A percentile compares a stretch with the other conserved stretches of the same genome.
phyloP scores from a whole-genome alignment of 1,284 basidiomycete species.

The Singerocomus inundabilis region DNA sequence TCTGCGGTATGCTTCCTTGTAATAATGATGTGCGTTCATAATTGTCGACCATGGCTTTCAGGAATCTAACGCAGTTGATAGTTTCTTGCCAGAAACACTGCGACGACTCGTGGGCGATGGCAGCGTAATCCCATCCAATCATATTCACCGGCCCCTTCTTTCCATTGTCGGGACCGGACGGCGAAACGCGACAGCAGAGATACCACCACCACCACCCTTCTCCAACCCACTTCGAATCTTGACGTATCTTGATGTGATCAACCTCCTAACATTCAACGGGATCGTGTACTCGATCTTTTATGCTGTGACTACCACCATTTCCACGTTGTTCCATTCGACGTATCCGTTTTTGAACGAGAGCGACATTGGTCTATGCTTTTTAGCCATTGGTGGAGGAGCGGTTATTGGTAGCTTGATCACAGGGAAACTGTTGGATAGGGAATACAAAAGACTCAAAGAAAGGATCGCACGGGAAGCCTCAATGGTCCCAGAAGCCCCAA shows the following conservation, averaged over 20 bases:
- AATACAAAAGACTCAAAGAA: slow-evolving; percentile 47
- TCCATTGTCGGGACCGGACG: slow-evolving; percentile 48
- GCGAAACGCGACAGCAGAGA: slow-evolving; percentile 18
- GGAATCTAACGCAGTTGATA: slow-evolving; percentile 17
- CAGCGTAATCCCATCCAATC: slow-evolving; percentile 43
- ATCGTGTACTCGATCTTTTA: slow-evolving; percentile 62
- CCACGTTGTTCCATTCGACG: slow-evolving; percentile 54
- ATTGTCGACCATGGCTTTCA: not conserved
- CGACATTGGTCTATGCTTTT: slow-evolving; percentile 67
- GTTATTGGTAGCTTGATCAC: slow-evolving; percentile 45
- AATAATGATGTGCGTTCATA: slow-evolving; percentile 50
- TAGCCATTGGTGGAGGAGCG: slow-evolving; percentile 64
- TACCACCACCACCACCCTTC: slow-evolving; percentile 38
- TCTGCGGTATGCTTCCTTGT: slow-evolving; percentile 52
- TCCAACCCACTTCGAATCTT: slow-evolving; percentile 62
- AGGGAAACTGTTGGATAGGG: slow-evolving; percentile 56
- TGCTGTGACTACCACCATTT: slow-evolving; percentile 62
- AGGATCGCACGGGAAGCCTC: slow-evolving; percentile 22
- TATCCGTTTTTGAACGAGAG: slow-evolving; percentile 66
- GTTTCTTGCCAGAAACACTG: slow-evolving; percentile 64
- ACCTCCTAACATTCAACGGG: slow-evolving; percentile 62
- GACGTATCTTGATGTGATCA: slow-evolving; percentile 55
- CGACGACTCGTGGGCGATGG: slow-evolving; percentile 58
- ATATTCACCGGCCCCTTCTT: slow-evolving; percentile 52
- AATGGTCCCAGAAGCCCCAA: slow-evolving; percentile 26